Base-by-base conservation (phyloP, 139 green algal genomes). In the Tetraselmis striata region DNA sequence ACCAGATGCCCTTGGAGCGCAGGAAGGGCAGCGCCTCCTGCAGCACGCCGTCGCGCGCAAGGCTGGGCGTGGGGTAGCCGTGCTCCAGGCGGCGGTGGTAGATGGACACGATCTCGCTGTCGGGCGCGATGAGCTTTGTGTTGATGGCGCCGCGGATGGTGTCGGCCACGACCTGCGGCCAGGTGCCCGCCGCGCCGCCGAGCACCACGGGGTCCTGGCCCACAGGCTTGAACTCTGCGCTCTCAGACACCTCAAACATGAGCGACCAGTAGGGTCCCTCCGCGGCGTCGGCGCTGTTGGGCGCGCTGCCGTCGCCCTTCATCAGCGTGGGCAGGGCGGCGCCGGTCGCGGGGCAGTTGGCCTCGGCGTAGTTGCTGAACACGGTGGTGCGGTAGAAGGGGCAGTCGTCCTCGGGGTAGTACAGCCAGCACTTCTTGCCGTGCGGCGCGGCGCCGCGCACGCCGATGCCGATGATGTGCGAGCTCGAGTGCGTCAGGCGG, bases 221-320 rank as follows among this genome's bases (percentile, higher is more conserved):
- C 29, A 97, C 89, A 1, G 93, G 92, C 90, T 97, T 97, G 81
- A 86, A 90, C 74, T 91, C 77, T 25, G 23, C 27, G 32, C 85
- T 91, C 89, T 97, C 91, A 31, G 85, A 92, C 45, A 96, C 89
- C 89, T 98, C 95, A 87, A 98, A 98, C 95, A 98, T 97, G 32
- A 98, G 91, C 18, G 92, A 96, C 94, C 95, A 97, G 87, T 96
- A 98, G 27, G 94, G 94, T 0, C 92, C 94, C 30, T 82, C 81
- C 30, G 74, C 18, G 80, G 59, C 23, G 1, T 24, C 31, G 79
- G 24, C 77, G 77, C 31, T 74, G 1, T 30, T 77, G 0, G 83
- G 78, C 0, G 59, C 80, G 28, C 26, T 88, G 83, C 91, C 90
- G 75, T 95, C 92, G 2, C 86, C 87, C 81, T 85, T 76, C 79